Percentiles rank a stretch among this genome's conserved stretches.
phyloP scores from a whole-genome alignment of 2,329 filamentous ascomycete species.

The Colletotrichum euphorbiae region DNA sequence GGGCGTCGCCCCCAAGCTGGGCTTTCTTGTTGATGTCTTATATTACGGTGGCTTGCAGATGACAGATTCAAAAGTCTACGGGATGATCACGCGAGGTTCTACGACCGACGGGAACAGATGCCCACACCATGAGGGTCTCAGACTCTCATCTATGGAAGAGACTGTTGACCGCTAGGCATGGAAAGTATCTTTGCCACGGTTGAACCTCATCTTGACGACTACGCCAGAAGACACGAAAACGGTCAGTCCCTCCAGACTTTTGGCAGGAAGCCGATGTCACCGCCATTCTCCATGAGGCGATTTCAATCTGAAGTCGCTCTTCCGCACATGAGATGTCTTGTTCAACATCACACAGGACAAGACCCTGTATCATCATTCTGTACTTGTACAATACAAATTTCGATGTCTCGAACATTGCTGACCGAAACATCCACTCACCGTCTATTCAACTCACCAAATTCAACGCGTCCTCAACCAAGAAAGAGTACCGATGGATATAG shows the following conservation, averaged over 20 bases:
- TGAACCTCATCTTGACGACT: not conserved
- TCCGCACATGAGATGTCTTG: not conserved
- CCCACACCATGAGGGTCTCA: slow-evolving; percentile 1
- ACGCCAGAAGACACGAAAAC: too few relatives aligned
- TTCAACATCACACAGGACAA: slow-evolving; percentile 14
- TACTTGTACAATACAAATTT: slow-evolving; percentile 25
- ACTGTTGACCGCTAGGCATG: not conserved
- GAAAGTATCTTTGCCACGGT: not conserved
- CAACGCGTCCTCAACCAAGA: not conserved
- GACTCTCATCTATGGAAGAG: slow-evolving; percentile 1
- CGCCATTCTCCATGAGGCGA: not conserved
- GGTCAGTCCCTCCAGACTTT: not conserved
- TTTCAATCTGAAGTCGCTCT: too few relatives aligned
- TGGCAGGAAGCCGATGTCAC: not conserved
- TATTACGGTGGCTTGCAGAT: slow-evolving; percentile 24
- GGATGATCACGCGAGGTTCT: slow-evolving; percentile 27
- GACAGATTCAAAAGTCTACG: slow-evolving; percentile 16
- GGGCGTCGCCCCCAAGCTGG: not conserved
- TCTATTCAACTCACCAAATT: not conserved
- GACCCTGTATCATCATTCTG: slow-evolving; percentile 29
- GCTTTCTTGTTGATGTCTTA: slow-evolving; percentile 6
- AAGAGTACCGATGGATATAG: not conserved
- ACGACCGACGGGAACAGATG: slow-evolving; percentile 18
- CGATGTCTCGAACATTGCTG: slow-evolving; percentile 12
- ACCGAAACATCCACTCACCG: not conserved